phyloP scores from a whole-genome alignment of 371 early-diverging fungal genomes.

The Batrachochytrium dendrobatidis region DNA sequence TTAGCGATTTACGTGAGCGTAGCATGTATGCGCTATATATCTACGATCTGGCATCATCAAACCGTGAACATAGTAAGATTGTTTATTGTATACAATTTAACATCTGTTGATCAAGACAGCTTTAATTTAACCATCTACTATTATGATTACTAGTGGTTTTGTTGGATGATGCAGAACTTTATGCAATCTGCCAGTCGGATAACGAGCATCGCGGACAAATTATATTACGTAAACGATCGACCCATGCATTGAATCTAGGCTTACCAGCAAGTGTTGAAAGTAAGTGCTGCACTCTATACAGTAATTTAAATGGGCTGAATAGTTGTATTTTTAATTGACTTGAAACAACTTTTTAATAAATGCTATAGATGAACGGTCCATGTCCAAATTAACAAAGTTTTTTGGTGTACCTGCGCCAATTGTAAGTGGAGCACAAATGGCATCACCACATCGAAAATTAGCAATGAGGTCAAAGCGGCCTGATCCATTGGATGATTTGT shows the following conservation, averaged over 20 bases:
- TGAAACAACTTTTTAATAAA: no score
- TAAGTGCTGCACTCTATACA: no score
- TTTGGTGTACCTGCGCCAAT: no score
- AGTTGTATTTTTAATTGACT: no score
- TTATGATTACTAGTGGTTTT: neutral
- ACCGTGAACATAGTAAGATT: neutral
- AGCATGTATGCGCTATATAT: slow-evolving; percentile 4
- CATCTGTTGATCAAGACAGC: neutral
- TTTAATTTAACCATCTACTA: neutral
- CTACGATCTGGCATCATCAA: neutral
- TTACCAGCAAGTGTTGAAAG: no score
- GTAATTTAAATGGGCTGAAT: no score
- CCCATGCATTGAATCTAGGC: slow-evolving; percentile 5
- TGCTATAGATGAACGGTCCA: no score
- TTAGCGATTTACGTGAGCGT: slow-evolving; percentile 10
- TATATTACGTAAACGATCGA: slow-evolving; percentile 9
- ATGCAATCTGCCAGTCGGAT: slow-evolving; percentile 20
- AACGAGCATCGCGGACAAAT: slow-evolving; percentile 14
- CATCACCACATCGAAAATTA: no score
- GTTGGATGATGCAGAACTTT: slow-evolving; percentile 20
- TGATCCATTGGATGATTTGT: no score
- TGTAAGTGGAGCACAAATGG: no score
- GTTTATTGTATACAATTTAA: neutral
- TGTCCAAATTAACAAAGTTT: slow-evolving; percentile 8
- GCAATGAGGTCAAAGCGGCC: no score